Percentiles rank a stretch among this genome's conserved stretches.
Conservation (phyloP, 495 filamentous ascomycete genomes). For the Daldinia decipiens region DNA sequence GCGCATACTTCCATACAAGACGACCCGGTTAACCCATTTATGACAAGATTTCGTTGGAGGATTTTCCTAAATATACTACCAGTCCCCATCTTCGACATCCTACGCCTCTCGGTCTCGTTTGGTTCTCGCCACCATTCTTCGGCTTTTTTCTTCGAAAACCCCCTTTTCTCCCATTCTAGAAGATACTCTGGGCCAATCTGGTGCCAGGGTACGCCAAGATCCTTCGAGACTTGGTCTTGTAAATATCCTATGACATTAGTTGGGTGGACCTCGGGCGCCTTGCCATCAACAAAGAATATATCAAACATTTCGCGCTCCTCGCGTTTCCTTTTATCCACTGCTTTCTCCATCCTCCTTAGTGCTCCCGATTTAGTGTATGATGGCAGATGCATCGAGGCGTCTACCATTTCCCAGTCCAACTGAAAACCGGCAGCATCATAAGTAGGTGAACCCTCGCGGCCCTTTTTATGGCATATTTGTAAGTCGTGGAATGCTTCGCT, state of each 20-base stretch:
- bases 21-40: no score
- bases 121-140: conserved; percentile 45
- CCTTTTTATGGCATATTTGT: conserved; percentile 39
- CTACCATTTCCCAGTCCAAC: conserved; percentile 47
- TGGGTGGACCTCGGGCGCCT: not conserved
- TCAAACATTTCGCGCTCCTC: conserved; percentile 18
- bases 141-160: conserved; percentile 44
- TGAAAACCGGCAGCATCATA: conserved; percentile 50
- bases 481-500: conserved; percentile 24
- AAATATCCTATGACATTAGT: not conserved
- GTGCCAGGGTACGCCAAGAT: conserved; percentile 50
- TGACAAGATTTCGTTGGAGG: no score
- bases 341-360: conserved; percentile 32
- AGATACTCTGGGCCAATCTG: conserved; percentile 45
- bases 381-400: conserved; percentile 38
- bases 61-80: no score
- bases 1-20: no score
- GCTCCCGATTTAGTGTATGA: conserved; percentile 20
- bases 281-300: conserved; percentile 21
- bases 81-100: conserved; percentile 24
- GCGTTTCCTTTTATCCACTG: not conserved
- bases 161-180: conserved; percentile 46
- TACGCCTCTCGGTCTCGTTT: conserved; percentile 25
- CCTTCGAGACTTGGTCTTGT: conserved; percentile 51
- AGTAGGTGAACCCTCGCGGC: conserved; percentile 43